Evolutionary conservation across 2,329 filamentous ascomycete genomes (phyloP).

Genomic region (Berkeleyomyces rouxiae): DNA sequence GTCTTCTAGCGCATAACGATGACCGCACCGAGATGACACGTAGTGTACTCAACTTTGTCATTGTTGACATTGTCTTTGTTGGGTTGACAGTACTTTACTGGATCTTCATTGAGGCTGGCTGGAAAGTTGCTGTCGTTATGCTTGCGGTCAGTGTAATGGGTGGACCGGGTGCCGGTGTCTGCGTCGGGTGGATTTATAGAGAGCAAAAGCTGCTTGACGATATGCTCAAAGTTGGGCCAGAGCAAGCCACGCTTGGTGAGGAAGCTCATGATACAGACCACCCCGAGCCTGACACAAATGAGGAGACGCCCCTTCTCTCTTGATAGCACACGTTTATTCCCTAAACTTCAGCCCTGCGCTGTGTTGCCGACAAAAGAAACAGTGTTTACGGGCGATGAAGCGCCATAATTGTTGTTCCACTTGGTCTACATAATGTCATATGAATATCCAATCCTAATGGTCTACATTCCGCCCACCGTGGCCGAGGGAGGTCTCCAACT

Average conservation of each 20-base stretch:
- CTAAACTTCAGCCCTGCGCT: background rate
- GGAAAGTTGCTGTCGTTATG: conserved; percentile 23
- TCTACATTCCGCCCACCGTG: too few species aligned
- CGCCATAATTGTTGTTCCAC: background rate
- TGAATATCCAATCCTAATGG: background rate
- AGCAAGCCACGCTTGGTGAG: background rate
- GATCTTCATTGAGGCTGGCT: conserved; percentile 34
- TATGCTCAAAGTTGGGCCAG: background rate
- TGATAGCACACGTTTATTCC: background rate
- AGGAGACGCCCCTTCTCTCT: conserved; percentile 22
- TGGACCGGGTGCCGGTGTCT: conserved; percentile 25
- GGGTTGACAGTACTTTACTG: conserved; percentile 34
- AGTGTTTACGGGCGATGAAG: background rate
- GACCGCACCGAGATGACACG: conserved; percentile 35
- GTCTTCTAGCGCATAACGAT: conserved; percentile 22
- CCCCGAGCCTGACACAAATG: conserved; percentile 14
- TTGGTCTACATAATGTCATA: background rate
- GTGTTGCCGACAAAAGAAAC: background rate
- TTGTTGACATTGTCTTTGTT: conserved; percentile 30
- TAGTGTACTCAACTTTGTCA: conserved; percentile 28
- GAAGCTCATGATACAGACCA: background rate
- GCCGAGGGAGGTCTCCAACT: too few species aligned
- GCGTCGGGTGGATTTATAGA: conserved; percentile 25
- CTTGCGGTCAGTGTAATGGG: conserved; percentile 19
- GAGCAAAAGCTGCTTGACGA: conserved; percentile 17